These are phyloP conservation scores for Pachyrhizus erosus DNA, from an alignment of 306 rosid species.

Conservation along the genomic window DNA sequence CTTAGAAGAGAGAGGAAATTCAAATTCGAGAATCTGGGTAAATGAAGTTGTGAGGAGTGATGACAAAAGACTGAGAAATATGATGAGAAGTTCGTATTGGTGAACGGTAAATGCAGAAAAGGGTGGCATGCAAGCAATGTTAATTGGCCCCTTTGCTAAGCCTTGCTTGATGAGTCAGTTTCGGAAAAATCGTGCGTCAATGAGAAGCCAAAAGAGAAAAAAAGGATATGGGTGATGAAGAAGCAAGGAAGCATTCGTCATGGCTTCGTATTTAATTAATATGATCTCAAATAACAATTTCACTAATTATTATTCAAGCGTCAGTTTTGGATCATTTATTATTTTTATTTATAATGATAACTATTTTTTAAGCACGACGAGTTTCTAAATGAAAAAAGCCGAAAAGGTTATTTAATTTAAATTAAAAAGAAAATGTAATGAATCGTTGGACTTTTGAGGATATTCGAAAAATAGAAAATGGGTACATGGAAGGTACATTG, in stretches of 20 bases:
- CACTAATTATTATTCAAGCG: not conserved
- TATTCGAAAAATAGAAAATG: not conserved
- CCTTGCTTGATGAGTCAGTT: conserved; percentile 61
- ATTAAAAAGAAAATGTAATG: not conserved
- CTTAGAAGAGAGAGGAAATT: conserved; percentile 48
- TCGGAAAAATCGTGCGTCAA: conserved; percentile 25
- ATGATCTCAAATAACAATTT: not conserved
- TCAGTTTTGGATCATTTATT: not conserved
- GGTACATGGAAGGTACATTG: not conserved
- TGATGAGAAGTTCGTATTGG: conserved; percentile 4
- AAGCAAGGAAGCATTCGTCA: conserved; percentile 78
- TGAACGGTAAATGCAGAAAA: conserved; percentile 22
- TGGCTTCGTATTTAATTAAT: conserved; percentile 37
- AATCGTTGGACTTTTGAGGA: not conserved
- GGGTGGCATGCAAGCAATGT: conserved; percentile 49
- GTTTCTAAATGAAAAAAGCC: not conserved
- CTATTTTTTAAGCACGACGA: not conserved
- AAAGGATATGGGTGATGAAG: conserved; percentile 59
- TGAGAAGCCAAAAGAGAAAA: conserved; percentile 34
- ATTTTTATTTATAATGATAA: not conserved
- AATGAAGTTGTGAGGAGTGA: not conserved
- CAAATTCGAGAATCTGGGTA: conserved; percentile 38
- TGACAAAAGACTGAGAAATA: conserved; percentile 2
- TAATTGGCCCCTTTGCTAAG: conserved; percentile 6
- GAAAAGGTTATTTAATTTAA: not conserved